Evolutionary conservation across 768 basidiomycete species (phyloP).

Genomic region (Pleurotus tuber-regium): DNA sequence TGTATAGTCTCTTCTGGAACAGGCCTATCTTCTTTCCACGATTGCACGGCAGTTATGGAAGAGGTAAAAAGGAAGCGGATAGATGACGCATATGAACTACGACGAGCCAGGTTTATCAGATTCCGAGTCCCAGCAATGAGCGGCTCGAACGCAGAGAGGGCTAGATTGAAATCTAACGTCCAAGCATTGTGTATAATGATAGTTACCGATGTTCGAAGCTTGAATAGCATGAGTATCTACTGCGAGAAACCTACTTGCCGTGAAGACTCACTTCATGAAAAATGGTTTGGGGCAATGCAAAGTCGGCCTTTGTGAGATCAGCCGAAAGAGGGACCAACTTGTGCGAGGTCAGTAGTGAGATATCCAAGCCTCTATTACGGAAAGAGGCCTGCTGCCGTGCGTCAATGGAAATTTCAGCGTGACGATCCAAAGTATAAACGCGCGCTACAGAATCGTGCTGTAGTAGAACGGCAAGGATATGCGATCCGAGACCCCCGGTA

Average conservation of each 20-base stretch:
- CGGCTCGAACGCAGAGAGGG: slow-evolving; percentile 32
- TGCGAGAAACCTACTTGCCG: background rate
- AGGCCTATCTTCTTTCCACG: background rate
- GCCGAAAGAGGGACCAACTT: slow-evolving; percentile 13
- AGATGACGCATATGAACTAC: background rate
- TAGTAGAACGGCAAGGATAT: slow-evolving; percentile 16
- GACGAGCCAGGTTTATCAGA: slow-evolving; percentile 25
- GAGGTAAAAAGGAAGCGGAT: slow-evolving; percentile 1
- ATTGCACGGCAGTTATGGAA: background rate
- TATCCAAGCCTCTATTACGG: slow-evolving; percentile 16
- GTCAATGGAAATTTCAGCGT: background rate
- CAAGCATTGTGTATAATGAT: slow-evolving; percentile 33
- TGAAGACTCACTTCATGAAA: slow-evolving; percentile 17
- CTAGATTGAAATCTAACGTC: slow-evolving; percentile 37
- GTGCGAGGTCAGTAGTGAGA: slow-evolving; percentile 14
- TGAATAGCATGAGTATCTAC: slow-evolving; percentile 2
- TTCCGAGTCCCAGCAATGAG: slow-evolving; percentile 26
- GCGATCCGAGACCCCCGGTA: slow-evolving; percentile 28
- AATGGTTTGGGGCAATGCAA: slow-evolving; percentile 12
- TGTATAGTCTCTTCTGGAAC: background rate
- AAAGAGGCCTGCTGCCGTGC: slow-evolving; percentile 21
- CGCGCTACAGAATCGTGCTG: slow-evolving; percentile 9
- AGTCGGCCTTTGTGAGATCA: slow-evolving; percentile 16
- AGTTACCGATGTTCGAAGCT: slow-evolving; percentile 19
- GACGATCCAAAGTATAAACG: slow-evolving; percentile 23